Evolutionary conservation across 1,284 basidiomycete species (phyloP).

Genomic region (Malassezia obtusa): DNA sequence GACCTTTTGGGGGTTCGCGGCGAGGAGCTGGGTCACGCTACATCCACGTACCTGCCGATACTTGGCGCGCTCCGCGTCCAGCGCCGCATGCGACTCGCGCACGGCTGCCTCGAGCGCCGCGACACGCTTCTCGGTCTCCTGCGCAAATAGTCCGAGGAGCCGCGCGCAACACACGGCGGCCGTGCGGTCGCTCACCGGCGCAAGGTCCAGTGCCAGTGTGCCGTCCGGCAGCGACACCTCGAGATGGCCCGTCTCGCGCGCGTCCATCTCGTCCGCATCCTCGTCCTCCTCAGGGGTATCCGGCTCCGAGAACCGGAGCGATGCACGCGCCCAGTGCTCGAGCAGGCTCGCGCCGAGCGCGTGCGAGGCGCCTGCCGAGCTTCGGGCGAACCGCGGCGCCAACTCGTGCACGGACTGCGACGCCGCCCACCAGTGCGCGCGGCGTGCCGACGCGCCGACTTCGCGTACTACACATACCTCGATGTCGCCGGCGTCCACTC

Average conservation of each 20-base stretch:
- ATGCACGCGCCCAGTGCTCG: not conserved
- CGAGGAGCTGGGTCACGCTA: conserved; percentile 1
- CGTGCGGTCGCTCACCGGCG: not conserved
- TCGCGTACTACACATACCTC: not conserved
- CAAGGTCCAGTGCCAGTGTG: not conserved
- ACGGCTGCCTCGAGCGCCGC: conserved; percentile 1
- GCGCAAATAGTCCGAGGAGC: not conserved
- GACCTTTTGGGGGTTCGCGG: not conserved
- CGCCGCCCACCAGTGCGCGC: conserved; percentile 1
- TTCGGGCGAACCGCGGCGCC: not conserved
- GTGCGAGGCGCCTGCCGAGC: not conserved
- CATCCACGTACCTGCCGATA: conserved; percentile 7
- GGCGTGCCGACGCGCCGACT: not conserved
- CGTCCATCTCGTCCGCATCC: not conserved
- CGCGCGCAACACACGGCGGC: not conserved
- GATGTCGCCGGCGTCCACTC: not conserved
- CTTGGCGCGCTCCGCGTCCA: conserved; percentile 13
- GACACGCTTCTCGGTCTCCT: not conserved
- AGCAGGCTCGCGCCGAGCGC: not conserved
- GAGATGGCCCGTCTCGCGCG: not conserved
- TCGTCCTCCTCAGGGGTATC: conserved; percentile 1
- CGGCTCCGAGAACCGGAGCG: not conserved
- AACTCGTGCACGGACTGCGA: too few species aligned
- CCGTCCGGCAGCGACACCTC: not conserved
- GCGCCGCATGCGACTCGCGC: not conserved